phyloP scores from a whole-genome alignment of 495 filamentous ascomycete species.

The Mytilinidion resinicola region DNA sequence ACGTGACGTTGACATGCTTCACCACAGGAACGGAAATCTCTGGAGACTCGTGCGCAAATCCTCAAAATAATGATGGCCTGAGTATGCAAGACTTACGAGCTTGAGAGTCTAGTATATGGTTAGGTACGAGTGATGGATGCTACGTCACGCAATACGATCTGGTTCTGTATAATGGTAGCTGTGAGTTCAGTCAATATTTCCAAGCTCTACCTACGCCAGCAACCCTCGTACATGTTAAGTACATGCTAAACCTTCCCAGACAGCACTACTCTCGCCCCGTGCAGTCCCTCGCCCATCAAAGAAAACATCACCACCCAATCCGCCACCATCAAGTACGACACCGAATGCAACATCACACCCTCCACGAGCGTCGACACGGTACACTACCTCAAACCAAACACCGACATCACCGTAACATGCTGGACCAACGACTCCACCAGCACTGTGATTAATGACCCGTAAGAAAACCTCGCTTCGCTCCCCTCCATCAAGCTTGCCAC shows the following conservation, averaged over 20 bases:
- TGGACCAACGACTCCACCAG: constrained; percentile 17
- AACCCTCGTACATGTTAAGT: no score
- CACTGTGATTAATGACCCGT: constrained; percentile 19
- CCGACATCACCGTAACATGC: constrained; percentile 23
- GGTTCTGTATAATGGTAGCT: constrained; percentile 17
- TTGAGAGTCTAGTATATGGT: constrained; percentile 12
- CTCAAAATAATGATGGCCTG: no score
- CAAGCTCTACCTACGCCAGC: no score
- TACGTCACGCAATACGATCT: constrained; percentile 28
- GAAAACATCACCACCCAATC: constrained; percentile 14
- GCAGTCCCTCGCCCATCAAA: no score
- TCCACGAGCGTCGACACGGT: constrained; percentile 11
- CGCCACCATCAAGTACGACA: constrained; percentile 18
- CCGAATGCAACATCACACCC: constrained; percentile 19
- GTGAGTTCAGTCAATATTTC: no score
- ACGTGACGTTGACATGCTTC: no score
- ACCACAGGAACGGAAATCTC: constrained; percentile 22
- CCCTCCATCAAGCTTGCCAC: no score
- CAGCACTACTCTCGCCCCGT: no score
- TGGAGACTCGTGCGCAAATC: constrained; percentile 14
- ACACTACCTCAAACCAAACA: constrained; percentile 16
- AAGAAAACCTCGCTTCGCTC: no score
- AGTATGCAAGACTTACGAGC: not conserved
- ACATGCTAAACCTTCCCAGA: no score
- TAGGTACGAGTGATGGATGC: constrained; percentile 17